Evolutionary conservation across 2,329 filamentous ascomycete species (phyloP), one percentile per base, ranked within the genome.

Genomic region (Aureobasidium sp.): DNA sequence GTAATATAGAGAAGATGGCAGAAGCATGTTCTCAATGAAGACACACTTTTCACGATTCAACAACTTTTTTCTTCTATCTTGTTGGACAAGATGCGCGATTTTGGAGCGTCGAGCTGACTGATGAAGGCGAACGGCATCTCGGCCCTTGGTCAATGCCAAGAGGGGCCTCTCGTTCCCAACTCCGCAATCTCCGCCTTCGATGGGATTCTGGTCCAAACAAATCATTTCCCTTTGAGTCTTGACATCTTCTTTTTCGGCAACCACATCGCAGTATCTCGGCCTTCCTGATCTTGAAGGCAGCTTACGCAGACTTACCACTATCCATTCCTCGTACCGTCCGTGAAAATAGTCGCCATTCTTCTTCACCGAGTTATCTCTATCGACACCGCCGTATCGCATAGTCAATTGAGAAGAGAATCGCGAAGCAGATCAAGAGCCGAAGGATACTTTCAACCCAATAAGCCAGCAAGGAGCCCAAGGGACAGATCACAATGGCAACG

Each of bases 151-250:
- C 57, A 34, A 32, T 26, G 57, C 57, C 44, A 60, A 60, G 34
- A 10, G 10, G 41, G 27, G 44, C 8, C 5, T 43, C 36, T 27
- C 34, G 43, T 32, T 43, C 44, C 39, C 29, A 48, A 34, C 55
- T 59, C 55, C 55, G 43, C 46, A 60, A 60, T 60, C 57, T 60
- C 57, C 57, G 57, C 46, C 34, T 60, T 60, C 44, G 43, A 51
- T 51, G 44, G 57, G 57, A 48, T 59, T 59, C 44, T 34, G 43
- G 32, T 47, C 57, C 57, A 60, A 60, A 60, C 57, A 60, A 60
- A 60, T 51, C 57, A 60, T 51, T 60, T 60, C 46, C 57, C 37
- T 60, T 60, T 24, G 27, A 55, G 20, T 39, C 55, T 59, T 59
- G 32, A 47, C 55, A 48, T 48, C 43, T 59, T 47, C 32, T 59